Evolutionary conservation across 352 stramenopile genomes (phyloP).

Genomic region (Globisporangium sylvaticum): DNA sequence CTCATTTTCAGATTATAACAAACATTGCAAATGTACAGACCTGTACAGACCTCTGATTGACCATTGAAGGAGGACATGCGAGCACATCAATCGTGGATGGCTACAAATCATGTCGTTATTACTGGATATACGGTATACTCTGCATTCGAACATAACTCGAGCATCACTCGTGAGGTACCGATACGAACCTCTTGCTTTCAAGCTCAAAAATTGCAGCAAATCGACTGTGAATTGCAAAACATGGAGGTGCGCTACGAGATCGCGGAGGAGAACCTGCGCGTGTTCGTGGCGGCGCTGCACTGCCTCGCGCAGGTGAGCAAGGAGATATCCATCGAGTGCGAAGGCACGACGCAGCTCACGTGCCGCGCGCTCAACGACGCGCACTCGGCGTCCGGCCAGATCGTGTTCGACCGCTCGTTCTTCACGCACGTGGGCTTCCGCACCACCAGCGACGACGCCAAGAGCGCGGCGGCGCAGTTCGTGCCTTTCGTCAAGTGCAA

Average conservation of each 20-base stretch:
- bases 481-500: slow-evolving; percentile 68
- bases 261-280: slow-evolving; percentile 69
- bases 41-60: too few species aligned
- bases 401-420: slow-evolving; percentile 67
- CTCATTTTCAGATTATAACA: too few species aligned
- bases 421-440: slow-evolving; percentile 36
- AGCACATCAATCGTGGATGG: too few species aligned
- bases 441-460: slow-evolving; percentile 7
- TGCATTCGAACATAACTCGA: too few species aligned
- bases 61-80: too few species aligned
- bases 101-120: too few species aligned
- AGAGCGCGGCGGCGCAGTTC: slow-evolving; percentile 1
- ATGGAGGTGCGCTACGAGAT: slow-evolving; percentile 76
- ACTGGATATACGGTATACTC: too few species aligned
- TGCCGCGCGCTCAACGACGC: slow-evolving; percentile 79
- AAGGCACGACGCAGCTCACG: slow-evolving; percentile 43
- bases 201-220: too few species aligned
- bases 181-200: too few species aligned
- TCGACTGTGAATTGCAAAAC: too few species aligned
- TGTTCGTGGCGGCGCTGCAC: slow-evolving; percentile 74
- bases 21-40: too few species aligned
- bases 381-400: slow-evolving; percentile 68
- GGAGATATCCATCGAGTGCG: slow-evolving; percentile 73
- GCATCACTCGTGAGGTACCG: too few species aligned
- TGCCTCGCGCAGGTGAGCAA: slow-evolving; percentile 78